A percentile compares a stretch with the other conserved stretches of the same genome.
phyloP scores from a whole-genome alignment of 2,329 filamentous ascomycete species.

The Metarhizium rileyi region DNA sequence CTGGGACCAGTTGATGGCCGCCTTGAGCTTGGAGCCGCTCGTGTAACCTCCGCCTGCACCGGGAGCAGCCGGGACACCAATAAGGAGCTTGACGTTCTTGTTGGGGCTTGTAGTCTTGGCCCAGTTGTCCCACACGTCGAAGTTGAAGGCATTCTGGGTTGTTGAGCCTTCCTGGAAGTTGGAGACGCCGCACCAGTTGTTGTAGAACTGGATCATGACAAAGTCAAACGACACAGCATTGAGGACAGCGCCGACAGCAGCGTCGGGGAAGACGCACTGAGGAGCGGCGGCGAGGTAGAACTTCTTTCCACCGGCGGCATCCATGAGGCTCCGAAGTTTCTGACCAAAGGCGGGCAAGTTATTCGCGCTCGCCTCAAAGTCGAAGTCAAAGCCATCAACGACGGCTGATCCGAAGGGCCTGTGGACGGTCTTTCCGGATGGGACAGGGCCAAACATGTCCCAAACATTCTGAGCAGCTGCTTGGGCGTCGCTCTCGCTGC shows the following conservation, averaged over 20 bases:
- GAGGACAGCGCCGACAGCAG: constrained; percentile 47
- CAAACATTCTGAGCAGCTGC: constrained; percentile 54
- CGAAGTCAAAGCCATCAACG: constrained; percentile 64
- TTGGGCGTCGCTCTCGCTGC: constrained; percentile 38
- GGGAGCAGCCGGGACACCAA: constrained; percentile 49
- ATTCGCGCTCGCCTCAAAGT: constrained; percentile 52
- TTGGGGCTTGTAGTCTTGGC: constrained; percentile 46
- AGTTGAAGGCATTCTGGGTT: constrained; percentile 48
- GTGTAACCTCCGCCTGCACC: constrained; percentile 49
- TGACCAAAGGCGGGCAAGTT: constrained; percentile 54
- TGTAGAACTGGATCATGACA: constrained; percentile 58
- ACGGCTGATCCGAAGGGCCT: constrained; percentile 35
- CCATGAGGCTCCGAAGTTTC: constrained; percentile 46
- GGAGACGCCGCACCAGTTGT: constrained; percentile 54
- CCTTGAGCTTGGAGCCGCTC: constrained; percentile 32
- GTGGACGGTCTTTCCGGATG: constrained; percentile 31
- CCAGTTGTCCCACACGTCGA: constrained; percentile 56
- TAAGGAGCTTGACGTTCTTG: constrained; percentile 47
- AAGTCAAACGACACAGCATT: constrained; percentile 48
- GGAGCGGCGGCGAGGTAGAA: constrained; percentile 57
- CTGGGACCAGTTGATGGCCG: constrained; percentile 43
- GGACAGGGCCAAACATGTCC: constrained; percentile 57
- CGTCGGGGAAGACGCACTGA: constrained; percentile 58
- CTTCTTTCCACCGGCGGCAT: constrained; percentile 41
- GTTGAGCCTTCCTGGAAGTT: constrained; percentile 35